Percentiles rank a stretch among this genome's conserved stretches.
Evolutionary conservation across 1,139 yeast species (phyloP).

Genomic region (Blastobotrys aristatus): DNA sequence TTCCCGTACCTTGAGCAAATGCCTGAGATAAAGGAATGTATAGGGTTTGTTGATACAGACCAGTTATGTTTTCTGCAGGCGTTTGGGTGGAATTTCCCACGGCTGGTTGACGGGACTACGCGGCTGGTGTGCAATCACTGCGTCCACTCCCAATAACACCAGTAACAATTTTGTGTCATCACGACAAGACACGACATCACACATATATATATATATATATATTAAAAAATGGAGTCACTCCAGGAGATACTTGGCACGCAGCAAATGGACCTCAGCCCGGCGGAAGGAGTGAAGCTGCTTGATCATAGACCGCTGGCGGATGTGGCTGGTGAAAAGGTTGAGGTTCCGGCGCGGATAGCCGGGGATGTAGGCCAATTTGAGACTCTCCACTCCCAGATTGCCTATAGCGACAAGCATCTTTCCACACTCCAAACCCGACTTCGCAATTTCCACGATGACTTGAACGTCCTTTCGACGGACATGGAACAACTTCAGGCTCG

Average conservation of each 20-base stretch:
- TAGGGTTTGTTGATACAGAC: too few species aligned
- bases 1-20: too few species aligned
- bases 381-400: conserved; percentile 37
- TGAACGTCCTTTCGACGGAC: conserved; percentile 55
- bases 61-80: too few species aligned
- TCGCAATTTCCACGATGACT: conserved; percentile 49
- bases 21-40: too few species aligned
- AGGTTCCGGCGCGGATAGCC: background rate
- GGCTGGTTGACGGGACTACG: too few species aligned
- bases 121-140: too few species aligned
- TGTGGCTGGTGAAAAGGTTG: background rate
- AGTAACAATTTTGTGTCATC: background rate
- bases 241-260: conserved; percentile 18
- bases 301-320: background rate
- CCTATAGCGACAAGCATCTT: conserved; percentile 37
- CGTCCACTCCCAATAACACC: too few species aligned
- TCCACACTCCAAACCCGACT: conserved; percentile 41
- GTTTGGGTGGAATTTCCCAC: too few species aligned
- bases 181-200: too few species aligned
- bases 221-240: conserved; percentile 9
- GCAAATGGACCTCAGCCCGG: conserved; percentile 18
- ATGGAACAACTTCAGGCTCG: conserved; percentile 53
- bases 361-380: background rate
- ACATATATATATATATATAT: too few species aligned
- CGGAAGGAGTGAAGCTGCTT: conserved; percentile 1